Evolutionary conservation across 2,329 filamentous ascomycete genomes (phyloP).

Genomic region (Exophiala sp.): DNA sequence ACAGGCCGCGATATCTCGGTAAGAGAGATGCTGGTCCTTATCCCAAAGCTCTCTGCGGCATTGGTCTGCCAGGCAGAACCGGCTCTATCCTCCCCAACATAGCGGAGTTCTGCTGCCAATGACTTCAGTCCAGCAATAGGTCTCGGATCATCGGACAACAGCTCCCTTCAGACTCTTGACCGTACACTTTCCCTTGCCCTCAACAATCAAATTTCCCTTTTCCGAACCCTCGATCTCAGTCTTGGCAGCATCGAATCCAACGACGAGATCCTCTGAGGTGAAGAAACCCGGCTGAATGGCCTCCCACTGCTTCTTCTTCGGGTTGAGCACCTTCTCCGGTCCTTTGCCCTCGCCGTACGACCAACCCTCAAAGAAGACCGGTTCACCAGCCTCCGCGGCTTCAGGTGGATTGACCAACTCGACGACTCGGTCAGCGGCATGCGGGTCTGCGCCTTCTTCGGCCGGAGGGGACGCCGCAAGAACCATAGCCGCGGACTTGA

Average conservation of each 20-base stretch:
- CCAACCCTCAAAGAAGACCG: conserved; percentile 93
- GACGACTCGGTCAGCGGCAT: conserved; percentile 70
- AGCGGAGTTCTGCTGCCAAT: too few relatives aligned
- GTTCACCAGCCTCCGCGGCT: conserved; percentile 75
- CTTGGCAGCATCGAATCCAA: conserved; percentile 76
- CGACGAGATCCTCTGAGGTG: conserved; percentile 75
- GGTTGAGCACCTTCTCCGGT: conserved; percentile 88
- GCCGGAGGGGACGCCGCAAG: conserved; percentile 77
- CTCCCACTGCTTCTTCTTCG: conserved; percentile 99
- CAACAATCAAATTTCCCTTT: conserved; percentile 66
- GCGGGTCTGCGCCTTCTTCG: conserved; percentile 77
- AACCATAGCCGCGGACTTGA: conserved; percentile 82
- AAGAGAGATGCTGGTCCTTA: too few relatives aligned
- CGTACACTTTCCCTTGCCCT: conserved; percentile 71
- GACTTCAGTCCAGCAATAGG: too few relatives aligned
- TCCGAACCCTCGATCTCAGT: conserved; percentile 67
- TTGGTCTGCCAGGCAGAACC: too few relatives aligned
- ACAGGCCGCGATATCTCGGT: too few relatives aligned
- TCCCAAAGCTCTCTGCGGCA: too few relatives aligned
- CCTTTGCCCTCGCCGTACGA: conserved; percentile 60
- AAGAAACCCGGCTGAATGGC: conserved; percentile 94
- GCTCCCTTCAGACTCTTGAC: conserved; percentile 78
- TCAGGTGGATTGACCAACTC: conserved; percentile 85
- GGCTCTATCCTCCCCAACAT: too few relatives aligned
- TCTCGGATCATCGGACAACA: conserved; percentile 22